Conservation (phyloP, 768 basidiomycete genomes). For the Boletus reticuloceps region DNA sequence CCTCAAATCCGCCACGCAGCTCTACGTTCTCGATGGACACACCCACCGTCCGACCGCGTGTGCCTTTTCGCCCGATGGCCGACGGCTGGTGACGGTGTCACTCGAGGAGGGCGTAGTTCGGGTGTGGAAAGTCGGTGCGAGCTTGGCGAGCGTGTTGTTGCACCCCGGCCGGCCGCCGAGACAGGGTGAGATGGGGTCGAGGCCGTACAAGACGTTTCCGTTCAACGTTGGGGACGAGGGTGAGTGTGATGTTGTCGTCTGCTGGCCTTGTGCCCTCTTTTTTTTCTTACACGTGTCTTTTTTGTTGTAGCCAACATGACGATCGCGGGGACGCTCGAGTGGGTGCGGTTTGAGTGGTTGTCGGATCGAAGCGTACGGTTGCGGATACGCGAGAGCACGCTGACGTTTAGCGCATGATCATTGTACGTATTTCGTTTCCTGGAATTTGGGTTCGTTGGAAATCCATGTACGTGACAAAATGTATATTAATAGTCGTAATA, state of each 20-base stretch:
- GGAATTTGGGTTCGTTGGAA: too few species aligned
- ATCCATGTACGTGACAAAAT: too few species aligned
- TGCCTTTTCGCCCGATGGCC: slow-evolving; percentile 91
- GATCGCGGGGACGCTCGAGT: slow-evolving; percentile 62
- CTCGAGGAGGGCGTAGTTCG: slow-evolving; percentile 81
- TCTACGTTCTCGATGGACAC: slow-evolving; percentile 95
- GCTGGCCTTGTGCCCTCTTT: too few species aligned
- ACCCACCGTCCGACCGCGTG: slow-evolving; percentile 77
- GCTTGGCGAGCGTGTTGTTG: slow-evolving; percentile 80
- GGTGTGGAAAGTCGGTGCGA: slow-evolving; percentile 95
- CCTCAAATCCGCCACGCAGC: slow-evolving; percentile 89
- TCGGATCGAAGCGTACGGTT: slow-evolving; percentile 81
- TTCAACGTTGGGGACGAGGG: slow-evolving; percentile 87
- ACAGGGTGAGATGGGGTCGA: slow-evolving; percentile 77
- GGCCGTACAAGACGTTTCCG: slow-evolving; percentile 84
- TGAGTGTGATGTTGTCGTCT: slow-evolving; percentile 32
- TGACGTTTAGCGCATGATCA: slow-evolving; percentile 80
- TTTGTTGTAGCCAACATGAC: slow-evolving; percentile 47
- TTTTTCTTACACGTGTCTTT: background rate
- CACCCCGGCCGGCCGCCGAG: slow-evolving; percentile 88
- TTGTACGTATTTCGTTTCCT: background rate
- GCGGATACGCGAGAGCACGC: slow-evolving; percentile 73
- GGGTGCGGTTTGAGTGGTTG: slow-evolving; percentile 82
- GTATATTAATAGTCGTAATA: too few species aligned
- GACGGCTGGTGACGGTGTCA: slow-evolving; percentile 83